phyloP scores from a whole-genome alignment of 345 rosid genomes.

The Litchi chinensis region DNA sequence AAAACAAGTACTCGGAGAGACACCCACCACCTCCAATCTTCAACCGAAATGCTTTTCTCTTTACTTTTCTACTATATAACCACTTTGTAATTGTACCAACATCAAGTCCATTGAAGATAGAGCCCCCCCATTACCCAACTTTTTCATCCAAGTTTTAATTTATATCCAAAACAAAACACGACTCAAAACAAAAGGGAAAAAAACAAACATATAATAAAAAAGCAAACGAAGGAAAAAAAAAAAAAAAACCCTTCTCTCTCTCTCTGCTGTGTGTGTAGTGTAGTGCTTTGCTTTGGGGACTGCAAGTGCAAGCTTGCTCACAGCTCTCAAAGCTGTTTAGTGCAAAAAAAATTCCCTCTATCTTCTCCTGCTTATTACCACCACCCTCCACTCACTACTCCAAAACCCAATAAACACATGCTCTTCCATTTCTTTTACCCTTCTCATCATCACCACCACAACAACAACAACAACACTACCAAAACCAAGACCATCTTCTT shows the following conservation, averaged over 20 bases:
- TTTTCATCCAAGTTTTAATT: conserved; percentile 4
- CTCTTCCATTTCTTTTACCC: conserved; percentile 26
- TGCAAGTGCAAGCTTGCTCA: conserved; percentile 59
- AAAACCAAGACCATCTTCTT: conserved; percentile 1
- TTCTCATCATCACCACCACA: conserved; percentile 29
- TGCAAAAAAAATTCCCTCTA: conserved; percentile 30
- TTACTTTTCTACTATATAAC: conserved; percentile 3
- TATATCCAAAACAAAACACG: conserved; percentile 24
- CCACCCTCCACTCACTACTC: conserved; percentile 21
- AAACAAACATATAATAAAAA: conserved; percentile 24
- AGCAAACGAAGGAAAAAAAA: not conserved
- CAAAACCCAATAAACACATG: conserved; percentile 47
- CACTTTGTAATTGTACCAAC: conserved; percentile 10
- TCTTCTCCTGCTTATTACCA: conserved; percentile 36
- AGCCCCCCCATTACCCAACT: conserved; percentile 23
- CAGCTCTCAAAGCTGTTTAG: conserved; percentile 52
- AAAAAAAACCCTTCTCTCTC: not conserved
- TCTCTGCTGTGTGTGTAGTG: not conserved
- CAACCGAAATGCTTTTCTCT: conserved; percentile 29
- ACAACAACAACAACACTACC: not conserved
- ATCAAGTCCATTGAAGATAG: conserved; percentile 28
- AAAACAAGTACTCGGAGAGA: conserved; percentile 34
- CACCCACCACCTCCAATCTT: conserved; percentile 23
- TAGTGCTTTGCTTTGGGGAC: conserved; percentile 43
- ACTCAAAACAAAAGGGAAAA: conserved; percentile 32